Evolutionary conservation across 805 yeast species (phyloP).

Genomic region (Zygosaccharomyces lentus): DNA sequence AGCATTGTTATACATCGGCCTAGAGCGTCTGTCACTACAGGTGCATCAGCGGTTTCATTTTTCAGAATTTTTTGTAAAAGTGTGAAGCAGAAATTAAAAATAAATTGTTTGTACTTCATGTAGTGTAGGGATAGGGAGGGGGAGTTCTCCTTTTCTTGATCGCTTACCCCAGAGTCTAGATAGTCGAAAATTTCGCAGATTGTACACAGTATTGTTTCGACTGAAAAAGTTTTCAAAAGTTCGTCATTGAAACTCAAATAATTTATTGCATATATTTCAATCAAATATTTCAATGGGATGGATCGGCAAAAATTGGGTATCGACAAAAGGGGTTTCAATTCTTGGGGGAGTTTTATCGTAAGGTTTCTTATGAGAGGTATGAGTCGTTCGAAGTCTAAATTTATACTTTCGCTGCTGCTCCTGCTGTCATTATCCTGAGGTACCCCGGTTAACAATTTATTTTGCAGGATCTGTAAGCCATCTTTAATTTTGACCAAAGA

Average conservation of each 20-base stretch:
- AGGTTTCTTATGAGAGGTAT: conserved; percentile 19
- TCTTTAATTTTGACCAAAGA: conserved; percentile 9
- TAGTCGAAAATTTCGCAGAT: conserved; percentile 19
- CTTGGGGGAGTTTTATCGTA: conserved; percentile 26
- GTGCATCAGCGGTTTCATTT: conserved; percentile 2
- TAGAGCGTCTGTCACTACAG: not conserved
- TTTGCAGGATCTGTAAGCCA: conserved; percentile 20
- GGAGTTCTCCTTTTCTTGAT: conserved; percentile 11
- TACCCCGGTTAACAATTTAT: conserved; percentile 10
- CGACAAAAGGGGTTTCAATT: conserved; percentile 31
- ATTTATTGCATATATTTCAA: conserved; percentile 35
- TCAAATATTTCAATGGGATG: conserved; percentile 25
- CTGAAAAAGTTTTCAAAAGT: not conserved
- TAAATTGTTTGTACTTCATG: conserved; percentile 28
- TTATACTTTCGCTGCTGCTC: not conserved
- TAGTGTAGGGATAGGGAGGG: conserved; percentile 24
- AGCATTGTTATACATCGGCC: conserved; percentile 8
- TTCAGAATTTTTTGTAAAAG: conserved; percentile 8
- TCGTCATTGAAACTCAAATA: conserved; percentile 17
- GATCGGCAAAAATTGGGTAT: conserved; percentile 27
- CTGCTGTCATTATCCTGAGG: not conserved
- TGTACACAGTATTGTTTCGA: conserved; percentile 13
- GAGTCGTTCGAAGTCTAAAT: conserved; percentile 17
- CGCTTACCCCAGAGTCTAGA: conserved; percentile 25
- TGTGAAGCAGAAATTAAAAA: conserved; percentile 27